These are phyloP conservation scores for Ophiostoma triangulosporum DNA, from an alignment of 2,329 filamentous ascomycete species.

Conservation along the genomic window DNA sequence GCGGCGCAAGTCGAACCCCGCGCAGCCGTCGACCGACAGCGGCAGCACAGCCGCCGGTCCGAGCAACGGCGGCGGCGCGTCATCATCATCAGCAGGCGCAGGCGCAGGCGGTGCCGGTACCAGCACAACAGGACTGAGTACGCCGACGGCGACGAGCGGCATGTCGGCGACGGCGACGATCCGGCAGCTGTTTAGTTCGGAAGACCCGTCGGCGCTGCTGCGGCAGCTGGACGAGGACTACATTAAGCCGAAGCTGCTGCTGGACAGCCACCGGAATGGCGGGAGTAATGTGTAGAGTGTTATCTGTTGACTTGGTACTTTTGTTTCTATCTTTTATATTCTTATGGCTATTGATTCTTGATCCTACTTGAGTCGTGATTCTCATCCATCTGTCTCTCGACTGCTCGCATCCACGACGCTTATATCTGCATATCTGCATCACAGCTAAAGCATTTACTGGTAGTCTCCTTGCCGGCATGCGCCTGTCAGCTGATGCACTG, in stretches of 20 bases:
- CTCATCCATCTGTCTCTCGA: neutral
- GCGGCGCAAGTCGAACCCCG: slow-evolving; percentile 26
- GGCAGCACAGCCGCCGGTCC: slow-evolving; percentile 19
- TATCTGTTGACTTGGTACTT: slow-evolving; percentile 2
- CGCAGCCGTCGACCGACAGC: slow-evolving; percentile 20
- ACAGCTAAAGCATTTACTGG: too few relatives aligned
- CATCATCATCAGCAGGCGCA: neutral
- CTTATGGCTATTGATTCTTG: neutral
- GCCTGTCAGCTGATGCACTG: too few relatives aligned
- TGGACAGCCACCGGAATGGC: slow-evolving; percentile 16
- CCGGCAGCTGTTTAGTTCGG: slow-evolving; percentile 65
- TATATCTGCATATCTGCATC: neutral
- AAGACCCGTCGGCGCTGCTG: slow-evolving; percentile 84
- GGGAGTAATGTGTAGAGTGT: slow-evolving; percentile 11
- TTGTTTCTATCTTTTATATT: neutral
- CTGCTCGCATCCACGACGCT: too few relatives aligned
- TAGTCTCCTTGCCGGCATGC: too few relatives aligned
- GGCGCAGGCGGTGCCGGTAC: neutral
- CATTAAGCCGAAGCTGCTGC: slow-evolving; percentile 18
- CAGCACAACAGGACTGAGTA: too few relatives aligned
- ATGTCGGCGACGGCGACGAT: slow-evolving; percentile 67
- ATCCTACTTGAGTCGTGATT: neutral
- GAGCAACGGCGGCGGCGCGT: slow-evolving; percentile 12
- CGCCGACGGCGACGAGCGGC: slow-evolving; percentile 17
- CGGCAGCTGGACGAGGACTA: slow-evolving; percentile 73